Base-by-base conservation (phyloP, 768 basidiomycete genomes). In the Lactifluus echinatus region DNA sequence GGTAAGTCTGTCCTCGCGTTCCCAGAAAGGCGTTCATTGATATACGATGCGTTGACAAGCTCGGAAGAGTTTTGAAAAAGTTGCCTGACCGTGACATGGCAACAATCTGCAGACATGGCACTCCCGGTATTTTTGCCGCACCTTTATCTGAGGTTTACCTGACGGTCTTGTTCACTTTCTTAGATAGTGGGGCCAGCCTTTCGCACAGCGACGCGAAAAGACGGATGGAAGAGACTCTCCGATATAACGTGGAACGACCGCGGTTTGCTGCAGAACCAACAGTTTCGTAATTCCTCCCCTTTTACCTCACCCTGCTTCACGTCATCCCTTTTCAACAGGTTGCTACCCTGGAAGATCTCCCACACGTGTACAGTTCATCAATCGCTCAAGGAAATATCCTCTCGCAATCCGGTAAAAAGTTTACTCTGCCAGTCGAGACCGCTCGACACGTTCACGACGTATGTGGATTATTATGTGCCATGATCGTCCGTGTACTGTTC, bases 291-390 rank as follows among this genome's bases (percentile, higher is more conserved):
- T 37, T 24, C 23, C 6, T 24, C 29, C 33, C 23, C 50, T 24
- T 37, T 53, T 40, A 11, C 31, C 17, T 50, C 21, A 44, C 50
- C 15, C 44, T 53, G 31, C 26, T 33, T 43, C 34, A 34, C 34
- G 17, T 47, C 7, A 31, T 61, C 23, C 53, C 23, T 50, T 46
- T 17, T n/a, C 44, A 24, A 14, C 64, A 86, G 83, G 72, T 77
- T 64, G 71, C 75, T 43, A 74, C 73, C 3, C 74, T 80, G 2
- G 85, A 89, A 67, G 67, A 79, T 36, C 78, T 90, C 17, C 96
- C 96, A 0, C 85, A 98, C 73, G 87, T 99, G 11, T 99, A 95
- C 68, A 84, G 87, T 8, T 82, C 92, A 23, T 72, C 75, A 3
- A 71, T 79, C 44, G 67, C 69, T 4, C 78, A 84, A 61, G 82